Base-by-base conservation (phyloP, 129 eudicot genomes). In the Helichrysum umbraculigerum region DNA sequence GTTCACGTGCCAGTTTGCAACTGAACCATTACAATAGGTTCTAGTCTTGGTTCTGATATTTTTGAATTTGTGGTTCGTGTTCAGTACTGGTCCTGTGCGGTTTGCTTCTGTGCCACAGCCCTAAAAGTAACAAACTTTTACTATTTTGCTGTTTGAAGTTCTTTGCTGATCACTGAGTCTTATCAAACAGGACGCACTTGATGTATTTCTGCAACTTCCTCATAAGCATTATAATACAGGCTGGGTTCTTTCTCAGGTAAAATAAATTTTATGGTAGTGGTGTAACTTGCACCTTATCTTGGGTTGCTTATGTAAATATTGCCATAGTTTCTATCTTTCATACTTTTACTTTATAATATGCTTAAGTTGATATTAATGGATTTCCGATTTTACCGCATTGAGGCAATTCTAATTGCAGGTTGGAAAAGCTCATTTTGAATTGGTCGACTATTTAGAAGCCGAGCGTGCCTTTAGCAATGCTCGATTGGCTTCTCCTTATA, bases 171-270 rank as follows among this genome's bases (percentile, higher is more conserved):
- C 60, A 65, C 5, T 39, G n/a, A 28, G 56, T 70, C 44, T 68
- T 75, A 73, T 84, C 15, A 64, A 57, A 67, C 88, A 95, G 99
- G 99, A 91, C 57, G 99, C 99, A 21, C 87, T 95, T 81, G 90
- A 86, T 82, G 81, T 86, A 69, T 95, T 84, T 82, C 79, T 83
- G 17, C 91, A 91, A 82, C 97, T 95, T 66, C 96, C 99, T 1
- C 86, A 82, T 62, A 95, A 88, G 72, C 99, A 95, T 71, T 95
- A 95, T 71, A 87, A 89, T 73, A 91, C 99, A 15, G 92, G 90
- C 63, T 95, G 99, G 99, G 99, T 95, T 79, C 97, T 91, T 81
- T 89, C 96, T 63, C 99, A 95, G 96, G 99, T 91, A 60, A 47
- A 34, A 32, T 52, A 34, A 32, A 19, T 7, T 54, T 77, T 71